Percentiles rank a stretch among this genome's conserved stretches.
Conservation (phyloP, 768 basidiomycete genomes). For the Naganishia kalamii region DNA sequence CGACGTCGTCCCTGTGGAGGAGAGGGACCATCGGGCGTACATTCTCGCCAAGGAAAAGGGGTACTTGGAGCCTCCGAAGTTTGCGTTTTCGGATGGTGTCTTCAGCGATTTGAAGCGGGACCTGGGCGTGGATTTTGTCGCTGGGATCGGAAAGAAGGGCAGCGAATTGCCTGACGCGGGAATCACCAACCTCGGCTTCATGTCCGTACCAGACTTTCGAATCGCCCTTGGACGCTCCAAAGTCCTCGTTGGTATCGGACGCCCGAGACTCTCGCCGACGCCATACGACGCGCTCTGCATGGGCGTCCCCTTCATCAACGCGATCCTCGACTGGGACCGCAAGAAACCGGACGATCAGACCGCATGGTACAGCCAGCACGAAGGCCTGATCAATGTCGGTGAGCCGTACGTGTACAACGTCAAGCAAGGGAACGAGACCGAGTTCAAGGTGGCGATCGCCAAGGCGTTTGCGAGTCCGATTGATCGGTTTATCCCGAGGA, state of each 20-base stretch:
- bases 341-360: constrained; percentile 32
- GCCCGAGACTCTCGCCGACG: constrained; percentile 24
- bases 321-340: constrained; percentile 31
- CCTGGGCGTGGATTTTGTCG: constrained; percentile 23
- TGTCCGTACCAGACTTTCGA: background rate
- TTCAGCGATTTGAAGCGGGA: constrained; percentile 16
- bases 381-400: constrained; percentile 21
- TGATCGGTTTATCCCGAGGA: constrained; percentile 2
- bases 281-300: constrained; percentile 32
- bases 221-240: constrained; percentile 16
- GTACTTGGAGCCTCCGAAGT: constrained; percentile 17
- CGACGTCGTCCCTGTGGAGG: background rate
- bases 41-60: constrained; percentile 22
- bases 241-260: constrained; percentile 27
- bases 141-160: constrained; percentile 18
- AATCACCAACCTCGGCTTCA: constrained; percentile 11
- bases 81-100: constrained; percentile 10
- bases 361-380: constrained; percentile 37
- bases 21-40: constrained; percentile 19
- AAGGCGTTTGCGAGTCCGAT: background rate
- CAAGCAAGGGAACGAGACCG: background rate
- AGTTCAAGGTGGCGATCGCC: background rate
- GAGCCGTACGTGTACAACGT: constrained; percentile 8
- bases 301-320: constrained; percentile 42
- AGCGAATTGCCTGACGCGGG: background rate